phyloP scores from a whole-genome alignment of 768 basidiomycete species.

The Pleurotus tuoliensis region DNA sequence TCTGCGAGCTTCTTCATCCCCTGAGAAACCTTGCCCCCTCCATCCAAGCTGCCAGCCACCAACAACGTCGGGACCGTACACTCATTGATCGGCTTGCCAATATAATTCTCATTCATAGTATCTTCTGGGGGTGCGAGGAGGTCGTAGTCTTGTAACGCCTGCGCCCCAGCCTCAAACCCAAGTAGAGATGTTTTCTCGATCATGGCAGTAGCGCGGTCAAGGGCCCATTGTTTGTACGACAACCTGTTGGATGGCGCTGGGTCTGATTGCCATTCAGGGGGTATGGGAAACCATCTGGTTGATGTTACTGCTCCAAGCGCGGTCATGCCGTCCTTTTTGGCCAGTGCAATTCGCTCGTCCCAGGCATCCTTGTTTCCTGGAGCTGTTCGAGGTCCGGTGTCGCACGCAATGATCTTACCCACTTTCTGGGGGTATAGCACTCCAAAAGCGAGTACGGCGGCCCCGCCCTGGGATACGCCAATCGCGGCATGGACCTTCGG shows the following conservation, averaged over 20 bases:
- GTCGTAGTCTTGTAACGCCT: slow-evolving; percentile 43
- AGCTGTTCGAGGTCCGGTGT: slow-evolving; percentile 41
- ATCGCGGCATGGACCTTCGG: slow-evolving; percentile 39
- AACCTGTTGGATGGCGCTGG: slow-evolving; percentile 8
- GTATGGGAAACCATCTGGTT: slow-evolving; percentile 44
- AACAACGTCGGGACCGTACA: slow-evolving; percentile 34
- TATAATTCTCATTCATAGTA: slow-evolving; percentile 8
- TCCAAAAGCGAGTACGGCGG: slow-evolving; percentile 43
- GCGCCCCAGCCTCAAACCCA: slow-evolving; percentile 44
- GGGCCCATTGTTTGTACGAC: slow-evolving; percentile 1
- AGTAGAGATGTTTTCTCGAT: slow-evolving; percentile 33
- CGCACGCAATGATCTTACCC: slow-evolving; percentile 42
- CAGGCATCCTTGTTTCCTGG: slow-evolving; percentile 45
- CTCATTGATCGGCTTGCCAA: slow-evolving; percentile 20
- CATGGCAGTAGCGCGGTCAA: slow-evolving; percentile 30
- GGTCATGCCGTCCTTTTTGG: slow-evolving; percentile 34
- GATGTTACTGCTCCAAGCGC: slow-evolving; percentile 38
- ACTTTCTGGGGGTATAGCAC: slow-evolving; percentile 31
- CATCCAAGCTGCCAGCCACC: slow-evolving; percentile 44
- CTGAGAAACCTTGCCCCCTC: slow-evolving; percentile 40
- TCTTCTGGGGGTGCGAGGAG: slow-evolving; percentile 14
- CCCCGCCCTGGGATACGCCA: slow-evolving; percentile 53
- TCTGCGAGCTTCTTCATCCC: slow-evolving; percentile 31
- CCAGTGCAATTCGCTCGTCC: slow-evolving; percentile 40
- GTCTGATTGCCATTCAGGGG: slow-evolving; percentile 11